Evolutionary conservation across 768 basidiomycete genomes (phyloP).

Genomic region (Candolleomyces eurysporus): DNA sequence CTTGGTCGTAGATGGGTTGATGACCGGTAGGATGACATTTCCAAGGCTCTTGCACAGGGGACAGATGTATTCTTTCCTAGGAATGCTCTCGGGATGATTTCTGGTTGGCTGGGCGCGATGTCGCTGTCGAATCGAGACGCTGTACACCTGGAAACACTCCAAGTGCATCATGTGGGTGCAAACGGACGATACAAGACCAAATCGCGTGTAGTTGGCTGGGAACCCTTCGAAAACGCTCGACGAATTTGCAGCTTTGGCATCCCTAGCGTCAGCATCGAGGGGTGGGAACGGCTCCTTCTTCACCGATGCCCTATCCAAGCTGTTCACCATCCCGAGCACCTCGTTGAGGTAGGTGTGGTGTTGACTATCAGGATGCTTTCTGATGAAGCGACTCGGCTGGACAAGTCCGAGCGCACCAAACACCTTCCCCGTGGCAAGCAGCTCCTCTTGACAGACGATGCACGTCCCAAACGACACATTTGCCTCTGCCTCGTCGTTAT

Average conservation of each 20-base stretch:
- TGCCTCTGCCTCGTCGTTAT: conserved; percentile 46
- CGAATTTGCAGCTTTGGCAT: conserved; percentile 38
- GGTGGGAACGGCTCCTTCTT: conserved; percentile 45
- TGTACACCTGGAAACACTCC: conserved; percentile 91
- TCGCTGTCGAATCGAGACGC: conserved; percentile 78
- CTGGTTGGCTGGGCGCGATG: conserved; percentile 87
- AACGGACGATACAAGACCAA: conserved; percentile 83
- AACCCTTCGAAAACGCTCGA: conserved; percentile 69
- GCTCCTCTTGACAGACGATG: conserved; percentile 96
- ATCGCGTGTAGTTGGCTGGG: conserved; percentile 67
- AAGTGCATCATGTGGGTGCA: conserved; percentile 98
- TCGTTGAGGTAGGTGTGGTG: conserved; percentile 61
- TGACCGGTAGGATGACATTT: conserved; percentile 88
- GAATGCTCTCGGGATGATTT: conserved; percentile 93
- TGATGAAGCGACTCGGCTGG: conserved; percentile 83
- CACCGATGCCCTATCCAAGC: conserved; percentile 56
- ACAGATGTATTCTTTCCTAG: conserved; percentile 92
- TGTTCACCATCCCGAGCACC: conserved; percentile 56
- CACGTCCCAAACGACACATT: conserved; percentile 80
- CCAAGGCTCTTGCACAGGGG: conserved; percentile 96
- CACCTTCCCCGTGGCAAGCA: conserved; percentile 57
- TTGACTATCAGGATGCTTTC: conserved; percentile 67
- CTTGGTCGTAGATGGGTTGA: conserved; percentile 43
- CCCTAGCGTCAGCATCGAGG: conserved; percentile 43
- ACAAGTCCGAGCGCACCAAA: conserved; percentile 88